Evolutionary conservation across 83 land plant genomes (phyloP), one percentile per base, ranked within the genome.

Genomic region (Larix sibirica): DNA sequence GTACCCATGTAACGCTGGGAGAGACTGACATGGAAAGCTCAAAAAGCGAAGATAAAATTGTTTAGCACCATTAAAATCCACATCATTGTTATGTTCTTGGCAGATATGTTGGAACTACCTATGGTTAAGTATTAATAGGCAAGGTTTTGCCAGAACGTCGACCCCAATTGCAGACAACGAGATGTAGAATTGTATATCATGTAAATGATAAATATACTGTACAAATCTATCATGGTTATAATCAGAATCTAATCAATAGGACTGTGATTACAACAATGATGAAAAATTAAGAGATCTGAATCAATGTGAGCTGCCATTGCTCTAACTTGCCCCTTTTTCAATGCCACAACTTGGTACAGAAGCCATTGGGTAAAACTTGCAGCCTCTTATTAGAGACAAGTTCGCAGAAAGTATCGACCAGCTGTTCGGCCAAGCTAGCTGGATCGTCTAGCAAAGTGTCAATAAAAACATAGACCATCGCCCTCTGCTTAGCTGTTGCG

Each of bases 361-460:
- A 89, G 9, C 92, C 91, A 76, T 87, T 84, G 4, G 86, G 21
- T n/a, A 61, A 40, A 10, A 12, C 12, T 42, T 83, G 85, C 0
- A 84, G 87, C 81, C 86, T 88, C 82, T 94, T 91, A 76, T 44
- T 79, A 31, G 90, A 87, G 40, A 91, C 80, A 54, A 94, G 89
- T 4, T 94, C 96, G 26, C 79, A 76, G 86, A 95, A 95, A 5
- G 98, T 89, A 80, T 95, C 96, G 54, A 93, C 87, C 83, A 95
- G 75, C 87, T 95, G 98, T 7, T 87, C 96, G 2, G 95, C 98
- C 76, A 95, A 87, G 85, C 91, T 88, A 60, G 83, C 77, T 64
- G 96, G 98, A 73, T 95, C 95, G 65, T 90, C 98, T 17, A 85
- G 86, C 28, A 95, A 88, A 4, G 93, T 90, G 12, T 90, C 85